A percentile compares a stretch with the other conserved stretches of the same genome.
Evolutionary conservation across 1,284 basidiomycete genomes (phyloP).

Genomic region (Cryptococcus hybrid): DNA sequence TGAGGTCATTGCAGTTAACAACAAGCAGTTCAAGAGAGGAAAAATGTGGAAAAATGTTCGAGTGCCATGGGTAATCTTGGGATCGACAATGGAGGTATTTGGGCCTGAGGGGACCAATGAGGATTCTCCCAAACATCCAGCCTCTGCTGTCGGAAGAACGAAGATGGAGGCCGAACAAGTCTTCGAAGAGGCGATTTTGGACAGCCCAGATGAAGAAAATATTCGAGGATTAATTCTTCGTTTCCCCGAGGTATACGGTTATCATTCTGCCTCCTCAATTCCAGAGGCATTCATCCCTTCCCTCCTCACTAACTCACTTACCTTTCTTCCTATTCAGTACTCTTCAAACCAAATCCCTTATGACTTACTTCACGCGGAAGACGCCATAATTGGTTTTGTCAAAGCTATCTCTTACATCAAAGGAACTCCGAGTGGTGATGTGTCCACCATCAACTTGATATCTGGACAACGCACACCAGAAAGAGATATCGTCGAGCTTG

Average conservation of each 20-base stretch:
- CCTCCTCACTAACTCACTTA: conserved; percentile 38
- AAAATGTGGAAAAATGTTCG: conserved; percentile 6
- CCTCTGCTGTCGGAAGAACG: conserved; percentile 35
- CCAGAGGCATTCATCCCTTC: conserved; percentile 39
- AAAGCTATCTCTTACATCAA: conserved; percentile 15
- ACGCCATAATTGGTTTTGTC: conserved; percentile 35
- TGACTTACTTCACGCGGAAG: conserved; percentile 41
- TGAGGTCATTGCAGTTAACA: conserved; percentile 16
- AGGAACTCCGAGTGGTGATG: background rate
- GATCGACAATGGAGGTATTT: conserved; percentile 42
- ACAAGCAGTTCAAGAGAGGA: conserved; percentile 1
- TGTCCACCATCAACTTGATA: conserved; percentile 33
- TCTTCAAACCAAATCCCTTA: conserved; percentile 29
- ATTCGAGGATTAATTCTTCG: conserved; percentile 30
- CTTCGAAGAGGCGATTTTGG: conserved; percentile 11
- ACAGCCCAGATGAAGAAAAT: background rate
- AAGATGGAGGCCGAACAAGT: conserved; percentile 36
- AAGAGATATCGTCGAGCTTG: conserved; percentile 34
- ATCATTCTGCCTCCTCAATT: conserved; percentile 22
- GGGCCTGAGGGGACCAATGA: conserved; percentile 22
- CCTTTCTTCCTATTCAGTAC: conserved; percentile 43
- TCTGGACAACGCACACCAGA: conserved; percentile 32
- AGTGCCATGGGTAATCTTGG: conserved; percentile 42
- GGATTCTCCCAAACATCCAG: conserved; percentile 15
- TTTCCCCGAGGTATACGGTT: conserved; percentile 46